These are phyloP conservation scores for Elsinoe australis DNA, from an alignment of 2,329 filamentous ascomycete genomes.

Conservation along the genomic window DNA sequence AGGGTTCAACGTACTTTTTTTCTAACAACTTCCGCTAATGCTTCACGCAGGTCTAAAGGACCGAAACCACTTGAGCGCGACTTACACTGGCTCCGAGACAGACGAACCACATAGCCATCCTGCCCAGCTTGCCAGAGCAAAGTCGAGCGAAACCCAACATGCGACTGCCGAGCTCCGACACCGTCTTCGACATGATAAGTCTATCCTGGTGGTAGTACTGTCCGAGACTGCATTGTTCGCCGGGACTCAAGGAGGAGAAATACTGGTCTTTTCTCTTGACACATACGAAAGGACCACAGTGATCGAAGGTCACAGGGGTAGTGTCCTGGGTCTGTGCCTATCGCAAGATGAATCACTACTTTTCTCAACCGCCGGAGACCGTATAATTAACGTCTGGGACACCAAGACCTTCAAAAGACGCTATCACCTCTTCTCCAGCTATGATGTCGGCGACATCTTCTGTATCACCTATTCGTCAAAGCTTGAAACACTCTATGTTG, in stretches of 20 bases:
- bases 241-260: constrained; percentile 87
- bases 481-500: constrained; percentile 77
- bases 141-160: constrained; percentile 9
- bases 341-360: constrained; percentile 67
- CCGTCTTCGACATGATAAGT: constrained; percentile 67
- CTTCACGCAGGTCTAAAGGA: constrained; percentile 13
- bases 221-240: constrained; percentile 79
- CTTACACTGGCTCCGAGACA: constrained; percentile 20
- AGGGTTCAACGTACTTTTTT: neutral
- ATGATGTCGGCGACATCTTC: constrained; percentile 93
- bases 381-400: constrained; percentile 90
- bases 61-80: constrained; percentile 3
- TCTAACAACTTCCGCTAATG: constrained; percentile 5
- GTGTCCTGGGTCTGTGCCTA: constrained; percentile 76
- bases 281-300: constrained; percentile 74
- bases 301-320: constrained; percentile 84
- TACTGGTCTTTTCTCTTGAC: constrained; percentile 79
- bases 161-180: constrained; percentile 48
- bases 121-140: constrained; percentile 1
- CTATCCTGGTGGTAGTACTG: constrained; percentile 74
- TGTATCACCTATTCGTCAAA: constrained; percentile 80
- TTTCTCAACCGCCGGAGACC: constrained; percentile 88
- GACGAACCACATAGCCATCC: constrained; percentile 18
- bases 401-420: constrained; percentile 66
- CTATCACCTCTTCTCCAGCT: constrained; percentile 85